These are phyloP conservation scores for Coprinopsis cinerea DNA, from an alignment of 768 basidiomycete genomes.

Conservation along the genomic window DNA sequence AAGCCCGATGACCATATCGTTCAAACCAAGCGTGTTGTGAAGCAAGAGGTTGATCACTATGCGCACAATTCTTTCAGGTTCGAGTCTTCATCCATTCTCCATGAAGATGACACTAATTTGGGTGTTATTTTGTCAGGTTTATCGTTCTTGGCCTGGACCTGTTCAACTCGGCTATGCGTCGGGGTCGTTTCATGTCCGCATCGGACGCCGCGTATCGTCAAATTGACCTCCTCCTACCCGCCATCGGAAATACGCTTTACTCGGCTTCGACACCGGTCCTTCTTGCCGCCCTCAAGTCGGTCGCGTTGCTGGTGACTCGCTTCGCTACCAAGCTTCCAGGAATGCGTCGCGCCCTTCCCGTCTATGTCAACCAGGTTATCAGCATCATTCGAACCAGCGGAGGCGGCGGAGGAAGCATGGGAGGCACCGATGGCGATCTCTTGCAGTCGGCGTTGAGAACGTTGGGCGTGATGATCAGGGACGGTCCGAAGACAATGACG, in stretches of 20 bases:
- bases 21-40: slow-evolving; percentile 65
- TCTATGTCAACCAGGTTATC: slow-evolving; percentile 79
- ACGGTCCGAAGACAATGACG: slow-evolving; percentile 34
- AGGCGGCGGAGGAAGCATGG: slow-evolving; percentile 25
- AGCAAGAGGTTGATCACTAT: slow-evolving; percentile 59
- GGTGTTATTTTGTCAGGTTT: slow-evolving; percentile 45
- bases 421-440: slow-evolving; percentile 74
- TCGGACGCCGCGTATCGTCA: slow-evolving; percentile 71
- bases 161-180: slow-evolving; percentile 79
- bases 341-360: slow-evolving; percentile 58
- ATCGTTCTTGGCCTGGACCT: slow-evolving; percentile 89
- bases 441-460: slow-evolving; percentile 86
- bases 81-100: slow-evolving; percentile 12
- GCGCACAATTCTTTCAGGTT: slow-evolving; percentile 85
- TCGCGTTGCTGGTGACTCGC: slow-evolving; percentile 65
- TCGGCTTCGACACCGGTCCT: slow-evolving; percentile 74
- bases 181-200: slow-evolving; percentile 81
- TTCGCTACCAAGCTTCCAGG: slow-evolving; percentile 69
- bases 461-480: slow-evolving; percentile 84
- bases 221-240: slow-evolving; percentile 78
- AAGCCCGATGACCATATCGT: slow-evolving; percentile 60
- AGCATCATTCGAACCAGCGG: slow-evolving; percentile 78
- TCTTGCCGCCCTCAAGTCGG: slow-evolving; percentile 68
- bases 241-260: slow-evolving; percentile 90
- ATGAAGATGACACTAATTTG: slow-evolving; percentile 1